Evolutionary conservation across 441 rosid species (phyloP).

Genomic region (Macaranga tanarius): DNA sequence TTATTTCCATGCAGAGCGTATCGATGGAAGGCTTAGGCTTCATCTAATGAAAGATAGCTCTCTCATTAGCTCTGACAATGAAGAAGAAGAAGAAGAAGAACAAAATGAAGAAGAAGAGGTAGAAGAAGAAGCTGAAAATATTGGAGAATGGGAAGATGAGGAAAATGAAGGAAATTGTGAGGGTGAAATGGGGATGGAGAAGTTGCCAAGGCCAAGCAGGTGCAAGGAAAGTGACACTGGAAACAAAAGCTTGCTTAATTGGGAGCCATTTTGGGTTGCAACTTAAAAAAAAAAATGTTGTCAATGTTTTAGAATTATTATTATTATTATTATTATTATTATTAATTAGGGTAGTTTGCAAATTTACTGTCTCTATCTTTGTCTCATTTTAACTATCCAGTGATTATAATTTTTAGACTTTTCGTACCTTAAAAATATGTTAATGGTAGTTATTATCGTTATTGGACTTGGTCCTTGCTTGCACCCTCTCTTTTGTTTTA

Average conservation of each 20-base stretch:
- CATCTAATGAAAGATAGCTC: slow-evolving; percentile 22
- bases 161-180: slow-evolving; percentile 21
- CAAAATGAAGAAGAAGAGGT: slow-evolving; percentile 21
- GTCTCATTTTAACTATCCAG: background rate
- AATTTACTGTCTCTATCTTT: background rate
- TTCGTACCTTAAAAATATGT: slow-evolving; percentile 27
- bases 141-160: slow-evolving; percentile 12
- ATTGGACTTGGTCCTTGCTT: slow-evolving; percentile 23
- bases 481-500: background rate
- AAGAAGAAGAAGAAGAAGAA: slow-evolving; percentile 18
- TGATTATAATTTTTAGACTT: background rate
- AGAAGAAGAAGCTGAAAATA: slow-evolving; percentile 24
- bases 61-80: slow-evolving; percentile 14
- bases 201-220: slow-evolving; percentile 37
- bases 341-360: background rate
- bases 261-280: slow-evolving; percentile 60
- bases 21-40: slow-evolving; percentile 69
- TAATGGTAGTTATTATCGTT: slow-evolving; percentile 49
- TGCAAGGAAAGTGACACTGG: slow-evolving; percentile 50
- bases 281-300: slow-evolving; percentile 28
- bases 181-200: slow-evolving; percentile 42
- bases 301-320: background rate
- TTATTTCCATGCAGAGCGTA: slow-evolving; percentile 61
- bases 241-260: slow-evolving; percentile 39
- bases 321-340: background rate